Conservation (phyloP, 768 basidiomycete genomes). For the Phaeotremella skinneri region DNA sequence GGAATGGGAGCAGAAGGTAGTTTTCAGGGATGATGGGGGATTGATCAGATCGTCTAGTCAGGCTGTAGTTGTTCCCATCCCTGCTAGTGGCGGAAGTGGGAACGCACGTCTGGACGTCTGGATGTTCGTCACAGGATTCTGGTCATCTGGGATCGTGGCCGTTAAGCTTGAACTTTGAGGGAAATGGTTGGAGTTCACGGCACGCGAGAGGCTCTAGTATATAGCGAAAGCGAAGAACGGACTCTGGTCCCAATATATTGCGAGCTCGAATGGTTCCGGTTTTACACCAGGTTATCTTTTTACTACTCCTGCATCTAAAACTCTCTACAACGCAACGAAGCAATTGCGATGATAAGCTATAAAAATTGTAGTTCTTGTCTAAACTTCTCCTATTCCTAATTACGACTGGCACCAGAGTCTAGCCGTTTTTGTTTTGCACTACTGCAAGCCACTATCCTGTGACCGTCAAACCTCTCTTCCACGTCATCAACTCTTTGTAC, state of each 20-base stretch:
- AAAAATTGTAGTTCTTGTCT: background rate
- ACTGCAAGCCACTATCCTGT: no score
- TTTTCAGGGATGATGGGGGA: conserved; percentile 29
- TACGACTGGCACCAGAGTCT: no score
- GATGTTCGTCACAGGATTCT: conserved; percentile 25
- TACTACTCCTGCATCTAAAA: no score
- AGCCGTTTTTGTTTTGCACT: no score
- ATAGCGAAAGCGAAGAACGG: background rate
- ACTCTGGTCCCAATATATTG: no score
- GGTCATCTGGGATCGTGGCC: background rate
- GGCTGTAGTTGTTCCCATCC: conserved; percentile 22
- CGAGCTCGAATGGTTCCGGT: no score
- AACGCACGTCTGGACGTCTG: conserved; percentile 14
- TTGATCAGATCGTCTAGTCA: conserved; percentile 18
- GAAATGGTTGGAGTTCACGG: background rate
- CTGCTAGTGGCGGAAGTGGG: background rate
- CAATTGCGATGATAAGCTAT: background rate
- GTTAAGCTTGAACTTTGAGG: background rate
- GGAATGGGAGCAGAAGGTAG: conserved; percentile 11
- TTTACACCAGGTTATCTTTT: no score
- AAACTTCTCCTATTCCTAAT: background rate
- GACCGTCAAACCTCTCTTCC: no score
- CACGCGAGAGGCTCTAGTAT: no score
- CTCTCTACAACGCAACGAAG: no score
- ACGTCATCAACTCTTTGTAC: background rate